Conservation (phyloP, 2,329 filamentous ascomycete genomes). For the Monosporascus sp. region DNA sequence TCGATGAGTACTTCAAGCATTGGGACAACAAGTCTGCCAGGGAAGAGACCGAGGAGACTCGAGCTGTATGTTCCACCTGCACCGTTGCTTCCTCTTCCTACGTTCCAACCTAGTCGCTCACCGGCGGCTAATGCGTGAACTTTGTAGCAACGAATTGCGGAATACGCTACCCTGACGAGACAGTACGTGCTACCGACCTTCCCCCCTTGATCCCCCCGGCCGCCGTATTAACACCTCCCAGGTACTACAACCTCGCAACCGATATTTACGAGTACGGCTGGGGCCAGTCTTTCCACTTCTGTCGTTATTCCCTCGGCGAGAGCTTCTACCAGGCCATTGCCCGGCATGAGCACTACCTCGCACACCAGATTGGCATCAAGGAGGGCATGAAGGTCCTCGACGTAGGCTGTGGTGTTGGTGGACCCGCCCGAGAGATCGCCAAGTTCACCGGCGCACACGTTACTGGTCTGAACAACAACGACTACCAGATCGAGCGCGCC, state of each 20-base stretch:
- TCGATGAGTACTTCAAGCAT: constrained; percentile 94
- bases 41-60: constrained; percentile 75
- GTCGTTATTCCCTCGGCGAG: constrained; percentile 83
- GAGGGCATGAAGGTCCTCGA: constrained; percentile 88
- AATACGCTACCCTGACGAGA: constrained; percentile 90
- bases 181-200: constrained; percentile 56
- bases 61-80: constrained; percentile 56
- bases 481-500: constrained; percentile 97
- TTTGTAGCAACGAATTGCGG: constrained; percentile 68
- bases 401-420: constrained; percentile 94
- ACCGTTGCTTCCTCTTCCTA: not conserved
- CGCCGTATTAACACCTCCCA: constrained; percentile 26
- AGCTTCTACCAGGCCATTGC: constrained; percentile 87
- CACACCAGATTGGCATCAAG: constrained; percentile 78
- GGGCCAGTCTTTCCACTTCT: constrained; percentile 97
- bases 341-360: constrained; percentile 96
- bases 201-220: not conserved
- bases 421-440: constrained; percentile 90
- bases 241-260: constrained; percentile 96
- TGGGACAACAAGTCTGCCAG: constrained; percentile 80
- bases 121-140: constrained; percentile 1
- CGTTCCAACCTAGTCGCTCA: not conserved
- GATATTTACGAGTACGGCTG: constrained; percentile 96
- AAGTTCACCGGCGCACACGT: constrained; percentile 90
- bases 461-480: constrained; percentile 95